Evolutionary conservation across 2,329 filamentous ascomycete species (phyloP).

Genomic region (Colletotrichum somersetense): DNA sequence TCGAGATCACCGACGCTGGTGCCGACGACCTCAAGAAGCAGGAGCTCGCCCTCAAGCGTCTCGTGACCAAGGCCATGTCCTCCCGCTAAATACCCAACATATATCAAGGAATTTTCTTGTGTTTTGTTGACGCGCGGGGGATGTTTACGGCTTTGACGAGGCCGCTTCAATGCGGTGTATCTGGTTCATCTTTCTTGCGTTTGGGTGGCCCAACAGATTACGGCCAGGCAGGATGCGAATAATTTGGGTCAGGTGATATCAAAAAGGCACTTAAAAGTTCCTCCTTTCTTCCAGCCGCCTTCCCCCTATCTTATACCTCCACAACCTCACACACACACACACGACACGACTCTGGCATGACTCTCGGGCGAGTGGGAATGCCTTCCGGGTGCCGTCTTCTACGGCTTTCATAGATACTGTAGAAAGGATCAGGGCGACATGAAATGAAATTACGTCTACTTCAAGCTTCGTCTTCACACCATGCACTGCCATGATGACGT

Average conservation of each 20-base stretch:
- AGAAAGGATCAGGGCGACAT: constrained; percentile 44
- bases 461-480: neutral
- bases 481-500: too few relatives aligned
- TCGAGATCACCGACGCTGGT: constrained; percentile 92
- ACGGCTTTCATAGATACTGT: constrained; percentile 44
- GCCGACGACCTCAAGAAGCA: constrained; percentile 99
- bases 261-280: constrained; percentile 44
- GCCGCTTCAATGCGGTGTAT: constrained; percentile 47
- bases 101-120: constrained; percentile 19
- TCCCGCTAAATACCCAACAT: constrained; percentile 74
- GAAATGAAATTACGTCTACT: constrained; percentile 45
- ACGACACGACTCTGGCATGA: constrained; percentile 39
- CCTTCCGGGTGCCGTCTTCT: constrained; percentile 41
- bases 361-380: constrained; percentile 37
- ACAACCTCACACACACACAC: constrained; percentile 30
- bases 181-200: constrained; percentile 42
- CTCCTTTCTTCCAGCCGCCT: constrained; percentile 42
- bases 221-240: constrained; percentile 43
- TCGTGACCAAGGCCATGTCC: constrained; percentile 98
- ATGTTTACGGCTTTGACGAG: constrained; percentile 34
- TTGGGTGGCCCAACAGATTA: constrained; percentile 40
- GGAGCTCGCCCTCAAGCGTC: constrained; percentile 96
- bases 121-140: constrained; percentile 22
- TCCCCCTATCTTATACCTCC: constrained; percentile 37
- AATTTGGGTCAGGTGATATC: constrained; percentile 43